A percentile compares a stretch with the other conserved stretches of the same genome.
Evolutionary conservation across 1,284 basidiomycete genomes (phyloP).

Genomic region (Chiua sp.): DNA sequence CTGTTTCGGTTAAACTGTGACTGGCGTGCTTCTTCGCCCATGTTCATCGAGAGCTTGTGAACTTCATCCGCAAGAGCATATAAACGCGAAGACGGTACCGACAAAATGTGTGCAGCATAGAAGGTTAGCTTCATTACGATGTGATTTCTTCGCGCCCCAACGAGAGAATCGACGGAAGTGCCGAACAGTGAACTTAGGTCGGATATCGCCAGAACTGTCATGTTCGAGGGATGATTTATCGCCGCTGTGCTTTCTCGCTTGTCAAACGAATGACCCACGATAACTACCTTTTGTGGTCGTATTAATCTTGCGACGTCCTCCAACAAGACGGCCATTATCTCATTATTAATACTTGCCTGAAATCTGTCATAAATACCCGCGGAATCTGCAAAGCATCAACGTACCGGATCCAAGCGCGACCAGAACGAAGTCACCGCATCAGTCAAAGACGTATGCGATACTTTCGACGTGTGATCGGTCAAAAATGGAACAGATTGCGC

Average conservation of each 20-base stretch:
- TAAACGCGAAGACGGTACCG: constrained; percentile 38
- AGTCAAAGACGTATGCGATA: constrained; percentile 52
- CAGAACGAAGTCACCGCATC: constrained; percentile 62
- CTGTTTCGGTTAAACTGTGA: not conserved
- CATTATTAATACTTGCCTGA: constrained; percentile 52
- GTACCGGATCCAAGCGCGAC: constrained; percentile 60
- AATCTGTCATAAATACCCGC: constrained; percentile 9
- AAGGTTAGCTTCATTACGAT: constrained; percentile 36
- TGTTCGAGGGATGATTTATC: constrained; percentile 25
- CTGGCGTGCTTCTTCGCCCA: constrained; percentile 12
- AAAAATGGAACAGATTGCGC: constrained; percentile 66
- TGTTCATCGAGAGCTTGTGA: constrained; percentile 25
- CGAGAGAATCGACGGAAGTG: not conserved
- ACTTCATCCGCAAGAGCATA: constrained; percentile 50
- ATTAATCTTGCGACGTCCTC: constrained; percentile 57
- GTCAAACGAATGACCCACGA: constrained; percentile 15
- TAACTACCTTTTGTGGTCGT: constrained; percentile 48
- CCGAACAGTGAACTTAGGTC: constrained; percentile 32
- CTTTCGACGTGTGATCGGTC: constrained; percentile 56
- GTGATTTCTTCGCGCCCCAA: constrained; percentile 11
- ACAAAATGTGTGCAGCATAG: constrained; percentile 49
- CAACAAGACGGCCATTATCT: constrained; percentile 56
- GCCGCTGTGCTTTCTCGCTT: not conserved
- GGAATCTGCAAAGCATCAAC: constrained; percentile 23
- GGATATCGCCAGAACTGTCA: constrained; percentile 31